Evolutionary conservation across 2,329 filamentous ascomycete genomes (phyloP), one percentile per base, ranked within the genome.

Genomic region (Lasiodiplodia citricola): DNA sequence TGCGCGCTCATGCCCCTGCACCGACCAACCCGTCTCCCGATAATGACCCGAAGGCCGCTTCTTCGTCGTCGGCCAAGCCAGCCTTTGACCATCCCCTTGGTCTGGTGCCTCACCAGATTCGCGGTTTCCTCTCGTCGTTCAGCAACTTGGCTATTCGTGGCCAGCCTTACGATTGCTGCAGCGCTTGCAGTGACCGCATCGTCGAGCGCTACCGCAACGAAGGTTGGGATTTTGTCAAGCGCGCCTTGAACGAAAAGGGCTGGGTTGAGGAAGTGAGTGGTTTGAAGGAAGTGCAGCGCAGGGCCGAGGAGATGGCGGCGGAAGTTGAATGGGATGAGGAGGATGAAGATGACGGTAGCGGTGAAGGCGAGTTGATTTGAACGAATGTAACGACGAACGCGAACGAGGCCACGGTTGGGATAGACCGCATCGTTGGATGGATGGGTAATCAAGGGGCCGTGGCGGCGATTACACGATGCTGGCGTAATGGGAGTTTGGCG

Each of bases 191-290:
- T 71, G 86, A 87, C 41, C 88, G 86, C 54, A 88, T 96, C 35
- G 79, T 95, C 0, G 83, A 86, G 0, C 88, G 88, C 0, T 96
- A 94, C 76, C 85, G 87, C 56, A 78, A 80, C 2, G 87, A 90
- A 56, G 90, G 90, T 0, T 96, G 92, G 92, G 87, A 83, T 0
- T 96, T 96, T 77, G 88, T 96, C 41, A 90, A 90, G 82, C 85
- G 85, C 68, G 92, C 92, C 0, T 80, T 96, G 16, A 87, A 89
- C 70, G 91, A 94, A 78, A 89, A 89, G 75, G 90, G 93, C 1
- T 96, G 91, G 75, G 91, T 96, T 0, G 88, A 91, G 37, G 92
- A 95, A 77, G 83, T 95, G 41, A 92, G 89, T 41, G 91, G 91
- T 0, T 77, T 94, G 54, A 89, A 90, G 0, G 91, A 93, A 77